Evolutionary conservation across 2,329 filamentous ascomycete species (phyloP).

Genomic region (Colletotrichum theobromicola): DNA sequence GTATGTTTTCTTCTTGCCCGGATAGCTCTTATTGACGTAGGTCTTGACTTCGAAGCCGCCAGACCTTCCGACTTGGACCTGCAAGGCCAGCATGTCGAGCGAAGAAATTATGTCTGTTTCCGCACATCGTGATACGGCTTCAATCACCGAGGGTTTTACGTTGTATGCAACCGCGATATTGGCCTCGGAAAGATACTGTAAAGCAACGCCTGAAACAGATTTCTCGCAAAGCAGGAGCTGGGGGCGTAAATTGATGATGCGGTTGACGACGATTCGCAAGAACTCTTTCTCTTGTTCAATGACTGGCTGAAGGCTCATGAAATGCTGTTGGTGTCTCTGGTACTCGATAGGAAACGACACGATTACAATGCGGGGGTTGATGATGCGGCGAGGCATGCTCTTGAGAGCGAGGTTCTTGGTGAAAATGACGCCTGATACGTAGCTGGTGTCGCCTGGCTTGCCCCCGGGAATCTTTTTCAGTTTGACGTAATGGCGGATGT

Average conservation of each 20-base stretch:
- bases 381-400: conserved; percentile 89
- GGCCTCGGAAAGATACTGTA: conserved; percentile 86
- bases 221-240: conserved; percentile 91
- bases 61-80: conserved; percentile 79
- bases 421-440: conserved; percentile 95
- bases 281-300: conserved; percentile 97
- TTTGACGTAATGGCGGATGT: conserved; percentile 97
- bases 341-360: conserved; percentile 97
- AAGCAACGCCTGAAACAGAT: conserved; percentile 87
- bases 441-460: conserved; percentile 88
- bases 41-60: conserved; percentile 95
- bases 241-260: conserved; percentile 85
- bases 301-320: conserved; percentile 97
- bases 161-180: conserved; percentile 95
- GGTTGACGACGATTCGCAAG: conserved; percentile 85
- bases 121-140: conserved; percentile 90
- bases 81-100: conserved; percentile 86
- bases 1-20: conserved; percentile 87
- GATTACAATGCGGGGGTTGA: conserved; percentile 85
- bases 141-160: conserved; percentile 93
- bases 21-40: conserved; percentile 79
- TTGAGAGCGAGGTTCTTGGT: conserved; percentile 97
- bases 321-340: conserved; percentile 85
- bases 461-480: conserved; percentile 95
- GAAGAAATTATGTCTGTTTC: conserved; percentile 94